phyloP scores from a whole-genome alignment of 2,329 filamentous ascomycete species.

The Aspergillus brasiliensis region DNA sequence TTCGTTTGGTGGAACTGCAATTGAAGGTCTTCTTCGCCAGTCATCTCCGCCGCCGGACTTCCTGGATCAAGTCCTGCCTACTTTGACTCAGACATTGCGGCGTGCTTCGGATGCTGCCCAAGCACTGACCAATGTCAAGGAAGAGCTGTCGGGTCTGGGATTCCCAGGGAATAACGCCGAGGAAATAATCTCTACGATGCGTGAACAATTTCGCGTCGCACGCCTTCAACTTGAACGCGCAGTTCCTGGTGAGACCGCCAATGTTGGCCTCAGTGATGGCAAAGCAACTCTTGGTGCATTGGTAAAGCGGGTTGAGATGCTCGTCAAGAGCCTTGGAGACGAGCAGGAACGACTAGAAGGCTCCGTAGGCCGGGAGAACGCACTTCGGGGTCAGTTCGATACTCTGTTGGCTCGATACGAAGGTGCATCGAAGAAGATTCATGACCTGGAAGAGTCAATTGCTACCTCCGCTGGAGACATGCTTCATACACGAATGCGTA shows the following conservation, averaged over 20 bases:
- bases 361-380: slow-evolving; percentile 41
- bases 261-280: slow-evolving; percentile 41
- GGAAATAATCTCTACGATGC: slow-evolving; percentile 41
- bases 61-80: slow-evolving; percentile 39
- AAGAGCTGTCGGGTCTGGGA: slow-evolving; percentile 42
- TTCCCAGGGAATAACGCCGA: slow-evolving; percentile 36
- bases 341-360: slow-evolving; percentile 37
- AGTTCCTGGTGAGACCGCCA: slow-evolving; percentile 47
- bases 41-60: slow-evolving; percentile 43
- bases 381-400: slow-evolving; percentile 49
- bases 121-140: slow-evolving; percentile 37
- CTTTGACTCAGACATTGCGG: slow-evolving; percentile 37
- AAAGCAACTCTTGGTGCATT: slow-evolving; percentile 44
- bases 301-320: slow-evolving; percentile 39
- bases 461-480: slow-evolving; percentile 49
- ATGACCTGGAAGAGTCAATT: slow-evolving; percentile 41
- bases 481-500: slow-evolving; percentile 46
- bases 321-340: slow-evolving; percentile 37
- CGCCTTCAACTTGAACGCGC: slow-evolving; percentile 47
- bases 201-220: slow-evolving; percentile 43
- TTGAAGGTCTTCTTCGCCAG: slow-evolving; percentile 25
- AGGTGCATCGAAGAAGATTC: slow-evolving; percentile 38
- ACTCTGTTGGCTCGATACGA: slow-evolving; percentile 42
- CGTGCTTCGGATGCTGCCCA: slow-evolving; percentile 43
- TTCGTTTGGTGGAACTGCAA: slow-evolving; percentile 24